Evolutionary conservation across 139 green algal genomes (phyloP).

Genomic region (Micractinium sp.): DNA sequence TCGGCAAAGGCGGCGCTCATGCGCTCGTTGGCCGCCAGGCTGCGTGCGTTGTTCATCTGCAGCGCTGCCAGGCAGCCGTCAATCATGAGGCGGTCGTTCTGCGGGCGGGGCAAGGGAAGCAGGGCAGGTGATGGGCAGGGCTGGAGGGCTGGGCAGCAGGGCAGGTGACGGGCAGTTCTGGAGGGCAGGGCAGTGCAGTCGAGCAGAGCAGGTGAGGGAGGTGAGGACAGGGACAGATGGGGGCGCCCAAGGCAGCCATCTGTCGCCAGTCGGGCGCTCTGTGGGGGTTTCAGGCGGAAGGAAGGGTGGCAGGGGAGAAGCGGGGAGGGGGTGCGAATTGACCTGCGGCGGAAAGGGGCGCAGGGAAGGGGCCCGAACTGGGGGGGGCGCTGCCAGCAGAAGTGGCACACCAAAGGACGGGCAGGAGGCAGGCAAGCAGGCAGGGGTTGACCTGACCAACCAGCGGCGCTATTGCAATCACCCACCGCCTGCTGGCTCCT

Average conservation of each 20-base stretch:
- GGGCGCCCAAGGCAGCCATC: no score
- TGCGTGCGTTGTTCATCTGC: slow-evolving; percentile 19
- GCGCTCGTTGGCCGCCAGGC: background rate
- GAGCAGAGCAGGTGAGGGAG: background rate
- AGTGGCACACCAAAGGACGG: background rate
- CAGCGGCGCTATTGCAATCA: no score
- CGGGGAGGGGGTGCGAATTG: no score
- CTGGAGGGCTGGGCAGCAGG: background rate
- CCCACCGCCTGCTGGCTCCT: background rate
- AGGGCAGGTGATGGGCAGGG: background rate
- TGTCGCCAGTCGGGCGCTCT: no score
- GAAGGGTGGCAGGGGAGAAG: no score
- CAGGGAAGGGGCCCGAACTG: no score
- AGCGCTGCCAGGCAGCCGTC: slow-evolving; percentile 23
- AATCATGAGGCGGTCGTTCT: slow-evolving; percentile 28
- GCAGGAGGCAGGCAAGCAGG: background rate
- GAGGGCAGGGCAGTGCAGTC: background rate
- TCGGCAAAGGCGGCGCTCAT: background rate
- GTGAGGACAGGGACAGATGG: background rate
- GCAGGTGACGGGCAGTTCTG: background rate
- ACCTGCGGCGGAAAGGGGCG: no score
- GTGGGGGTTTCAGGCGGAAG: no score
- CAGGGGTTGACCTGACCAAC: no score
- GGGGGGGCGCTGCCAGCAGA: no score
- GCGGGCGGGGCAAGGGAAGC: background rate